Evolutionary conservation across 2,329 filamentous ascomycete species (phyloP).

Genomic region (Pseudocercospora eumusae): DNA sequence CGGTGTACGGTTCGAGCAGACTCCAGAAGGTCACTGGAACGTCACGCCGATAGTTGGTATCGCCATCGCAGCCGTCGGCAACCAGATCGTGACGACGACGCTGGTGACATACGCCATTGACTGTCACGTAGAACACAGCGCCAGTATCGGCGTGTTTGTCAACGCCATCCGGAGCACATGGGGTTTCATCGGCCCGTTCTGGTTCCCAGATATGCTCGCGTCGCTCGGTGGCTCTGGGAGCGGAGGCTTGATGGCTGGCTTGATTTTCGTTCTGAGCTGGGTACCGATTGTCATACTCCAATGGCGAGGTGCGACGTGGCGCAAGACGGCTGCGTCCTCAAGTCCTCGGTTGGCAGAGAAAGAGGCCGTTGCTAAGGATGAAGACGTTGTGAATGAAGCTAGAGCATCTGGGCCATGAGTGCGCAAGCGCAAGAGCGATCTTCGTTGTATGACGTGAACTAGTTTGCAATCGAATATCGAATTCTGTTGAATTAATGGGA

Average conservation of each 20-base stretch:
- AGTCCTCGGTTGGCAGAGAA: constrained; percentile 10
- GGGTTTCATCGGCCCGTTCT: constrained; percentile 52
- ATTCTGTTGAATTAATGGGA: too few relatives aligned
- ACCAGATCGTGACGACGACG: constrained; percentile 63
- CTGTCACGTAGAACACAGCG: constrained; percentile 55
- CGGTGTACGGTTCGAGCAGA: constrained; percentile 53
- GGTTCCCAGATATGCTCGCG: constrained; percentile 42
- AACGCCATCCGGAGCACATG: constrained; percentile 58
- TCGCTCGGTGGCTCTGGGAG: constrained; percentile 42
- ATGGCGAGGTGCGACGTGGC: constrained; percentile 27
- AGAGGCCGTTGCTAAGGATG: constrained; percentile 8
- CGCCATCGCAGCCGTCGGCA: constrained; percentile 55
- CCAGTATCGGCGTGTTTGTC: constrained; percentile 60
- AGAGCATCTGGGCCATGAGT: not conserved
- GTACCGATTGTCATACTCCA: constrained; percentile 35
- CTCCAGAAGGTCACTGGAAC: constrained; percentile 52
- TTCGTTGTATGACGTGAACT: too few relatives aligned
- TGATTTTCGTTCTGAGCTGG: constrained; percentile 35
- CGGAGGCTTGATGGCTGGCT: constrained; percentile 42
- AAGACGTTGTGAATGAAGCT: not conserved
- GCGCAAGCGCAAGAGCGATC: too few relatives aligned
- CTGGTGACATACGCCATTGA: constrained; percentile 63
- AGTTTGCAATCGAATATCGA: too few relatives aligned
- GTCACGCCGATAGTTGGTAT: constrained; percentile 55
- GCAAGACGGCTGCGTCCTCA: constrained; percentile 10